Base-by-base conservation (phyloP, 2,329 filamentous ascomycete species). In the Trichoderma guizhouense region DNA sequence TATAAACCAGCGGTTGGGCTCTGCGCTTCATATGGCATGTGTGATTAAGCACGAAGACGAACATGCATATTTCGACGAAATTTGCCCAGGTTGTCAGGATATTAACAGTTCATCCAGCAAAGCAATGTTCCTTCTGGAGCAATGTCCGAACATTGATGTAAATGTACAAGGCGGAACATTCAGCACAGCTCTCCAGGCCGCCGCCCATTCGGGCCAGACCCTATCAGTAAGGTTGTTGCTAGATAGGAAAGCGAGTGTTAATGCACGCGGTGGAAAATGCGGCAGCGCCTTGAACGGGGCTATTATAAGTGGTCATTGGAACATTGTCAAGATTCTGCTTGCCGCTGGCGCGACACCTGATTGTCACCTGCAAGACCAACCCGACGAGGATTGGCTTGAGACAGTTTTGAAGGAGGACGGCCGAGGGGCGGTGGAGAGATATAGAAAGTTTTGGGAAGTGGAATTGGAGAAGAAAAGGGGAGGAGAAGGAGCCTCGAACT, bases 31-130 rank as follows among this genome's bases (percentile, higher is more conserved):
- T 2, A 11, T 47, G 6, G 18, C 43, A 5, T 47, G 43, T 21
- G 18, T 8, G 0, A 21, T 21, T 5, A 2, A 5, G 3, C 39
- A 43, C 18, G 39, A 43, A 4, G 18, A 2, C 0, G 8, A 4
- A n/a, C 39, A 43, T 43, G 8, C 15, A 2, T 3, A n/a, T n/a
- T 8, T 43, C 39, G 5, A n/a, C 7, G 2, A 1, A 0, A 0
- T 3, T 0, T 43, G 39, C 7, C 4, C 1, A 0, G 3, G 2
- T 2, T 43, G 39, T 43, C 1, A 0, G 5, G 2, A 1, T 4
- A n/a, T n/a, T 18, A 43, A n/a, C 14, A 3, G 0, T 4, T 39
- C 36, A 18, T 39, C 36, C 6, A 8, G 1, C 21, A 62, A 39
- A 3, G 11, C 60, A 62, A 18, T 3, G 3, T n/a, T 18, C 5